These are phyloP conservation scores for Corylus heterophylla DNA, from an alignment of 306 rosid species.

Conservation along the genomic window DNA sequence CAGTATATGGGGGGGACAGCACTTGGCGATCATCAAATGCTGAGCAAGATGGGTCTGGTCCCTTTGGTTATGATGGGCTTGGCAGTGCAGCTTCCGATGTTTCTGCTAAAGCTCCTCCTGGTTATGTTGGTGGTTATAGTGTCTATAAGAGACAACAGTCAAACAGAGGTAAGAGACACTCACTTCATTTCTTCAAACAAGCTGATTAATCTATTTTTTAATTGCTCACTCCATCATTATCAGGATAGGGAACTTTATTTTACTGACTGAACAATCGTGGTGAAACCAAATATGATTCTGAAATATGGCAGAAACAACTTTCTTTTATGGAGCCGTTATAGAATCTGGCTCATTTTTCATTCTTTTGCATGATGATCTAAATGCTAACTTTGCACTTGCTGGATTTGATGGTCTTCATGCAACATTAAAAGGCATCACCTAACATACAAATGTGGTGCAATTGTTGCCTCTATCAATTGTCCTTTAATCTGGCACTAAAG, in stretches of 20 bases:
- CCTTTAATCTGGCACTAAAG: not conserved
- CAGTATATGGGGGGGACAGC: slow-evolving; percentile 76
- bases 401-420: not conserved
- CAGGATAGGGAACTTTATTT: not conserved
- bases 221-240: slow-evolving; percentile 8
- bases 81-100: slow-evolving; percentile 73
- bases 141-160: slow-evolving; percentile 96
- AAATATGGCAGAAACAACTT: not conserved
- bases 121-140: slow-evolving; percentile 92
- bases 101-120: slow-evolving; percentile 80
- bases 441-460: not conserved
- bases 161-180: slow-evolving; percentile 77
- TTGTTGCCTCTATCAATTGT: not conserved
- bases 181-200: slow-evolving; percentile 24
- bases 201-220: slow-evolving; percentile 14
- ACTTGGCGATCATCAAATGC: slow-evolving; percentile 87
- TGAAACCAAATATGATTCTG: not conserved
- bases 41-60: slow-evolving; percentile 77
- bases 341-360: not conserved
- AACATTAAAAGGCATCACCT: not conserved
- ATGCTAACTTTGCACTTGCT: not conserved
- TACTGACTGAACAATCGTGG: not conserved
- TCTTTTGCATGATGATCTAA: not conserved
- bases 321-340: not conserved
- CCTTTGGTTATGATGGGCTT: slow-evolving; percentile 88